These are phyloP conservation scores for Sugiyamaella lignohabitans DNA, from an alignment of 805 yeast genomes.

Conservation along the genomic window DNA sequence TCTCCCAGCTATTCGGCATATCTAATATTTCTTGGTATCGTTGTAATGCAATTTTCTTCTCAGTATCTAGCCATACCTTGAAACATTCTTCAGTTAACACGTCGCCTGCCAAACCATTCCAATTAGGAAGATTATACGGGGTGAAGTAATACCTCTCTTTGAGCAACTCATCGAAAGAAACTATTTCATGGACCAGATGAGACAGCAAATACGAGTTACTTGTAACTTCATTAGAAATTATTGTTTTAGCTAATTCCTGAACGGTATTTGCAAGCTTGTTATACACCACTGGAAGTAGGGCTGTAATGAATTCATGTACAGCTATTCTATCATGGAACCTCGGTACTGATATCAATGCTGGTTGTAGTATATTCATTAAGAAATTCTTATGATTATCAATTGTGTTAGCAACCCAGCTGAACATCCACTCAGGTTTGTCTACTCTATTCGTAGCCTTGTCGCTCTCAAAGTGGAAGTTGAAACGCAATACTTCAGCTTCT, in stretches of 20 bases:
- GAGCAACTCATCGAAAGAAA: constrained; percentile 51
- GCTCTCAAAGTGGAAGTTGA: constrained; percentile 55
- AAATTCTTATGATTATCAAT: constrained; percentile 30
- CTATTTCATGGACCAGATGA: constrained; percentile 52
- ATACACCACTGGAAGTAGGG: constrained; percentile 43
- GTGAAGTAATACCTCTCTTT: constrained; percentile 41
- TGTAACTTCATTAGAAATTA: constrained; percentile 7
- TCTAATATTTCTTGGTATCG: constrained; percentile 48
- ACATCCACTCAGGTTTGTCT: constrained; percentile 69
- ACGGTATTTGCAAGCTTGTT: constrained; percentile 36
- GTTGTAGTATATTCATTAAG: constrained; percentile 14
- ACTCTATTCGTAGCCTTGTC: constrained; percentile 53
- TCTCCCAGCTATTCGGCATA: constrained; percentile 44
- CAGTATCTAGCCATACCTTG: constrained; percentile 48
- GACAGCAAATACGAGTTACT: constrained; percentile 44
- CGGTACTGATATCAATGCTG: constrained; percentile 1
- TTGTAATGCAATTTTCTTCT: constrained; percentile 38
- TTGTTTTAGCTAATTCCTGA: constrained; percentile 6
- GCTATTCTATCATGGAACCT: constrained; percentile 26
- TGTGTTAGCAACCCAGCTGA: constrained; percentile 37
- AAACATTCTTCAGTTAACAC: constrained; percentile 28
- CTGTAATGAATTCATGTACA: constrained; percentile 39
- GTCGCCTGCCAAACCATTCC: constrained; percentile 41
- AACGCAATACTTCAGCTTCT: constrained; percentile 42
- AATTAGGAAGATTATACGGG: constrained; percentile 33